Evolutionary conservation across 352 stramenopile genomes (phyloP), one percentile per base, ranked within the genome.

Genomic region (Phytopythium cucurbitacearum): DNA sequence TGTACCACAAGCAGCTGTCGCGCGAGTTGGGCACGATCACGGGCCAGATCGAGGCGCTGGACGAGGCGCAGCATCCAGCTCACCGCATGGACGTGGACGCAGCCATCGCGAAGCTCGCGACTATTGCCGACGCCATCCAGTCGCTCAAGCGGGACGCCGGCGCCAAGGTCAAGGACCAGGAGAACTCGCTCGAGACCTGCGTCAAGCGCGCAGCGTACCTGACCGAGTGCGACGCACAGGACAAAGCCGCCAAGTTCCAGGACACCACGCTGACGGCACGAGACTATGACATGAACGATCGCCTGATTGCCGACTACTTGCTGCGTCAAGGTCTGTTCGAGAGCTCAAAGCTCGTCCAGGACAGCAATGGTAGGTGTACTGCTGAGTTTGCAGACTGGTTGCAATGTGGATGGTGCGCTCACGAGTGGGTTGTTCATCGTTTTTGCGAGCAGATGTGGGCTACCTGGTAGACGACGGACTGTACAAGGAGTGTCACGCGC

Each of bases 1-100:
- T 91, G 38, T 89, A 89, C 39, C 76, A 94, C 57, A 91, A 90
- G 61, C 74, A 94, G 48, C 59, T 94, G 36, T 84, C 74, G 33
- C 73, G 76, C 40, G 80, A 94, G 59, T 40, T 94, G 10, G 62
- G 64, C 32, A 56, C 62, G 36, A 59, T 82, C n/a, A 65, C 65
- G 15, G 66, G 73, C 48, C 57, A 70, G 37, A 75, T 90, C 35
- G 50, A 82, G 12, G 67, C 66, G 15, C 47, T 94, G 44, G 69
- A 74, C 33, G 62, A 74, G n/a, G 70, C 73, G 39, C 80, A 91
- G 57, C 75, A 80, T 21, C 71, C 79, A 28, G 72, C 74, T 7
- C 80, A 90, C 47, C 66, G 74, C 36, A 73, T 78, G 59, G 69
- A 81, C 48, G 60, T 89, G 21, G 76, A 87, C 45, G 71, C 62